A percentile compares a stretch with the other conserved stretches of the same genome.
Conservation (phyloP, 2,329 filamentous ascomycete species). For the Calcarisporium arbuscula region DNA sequence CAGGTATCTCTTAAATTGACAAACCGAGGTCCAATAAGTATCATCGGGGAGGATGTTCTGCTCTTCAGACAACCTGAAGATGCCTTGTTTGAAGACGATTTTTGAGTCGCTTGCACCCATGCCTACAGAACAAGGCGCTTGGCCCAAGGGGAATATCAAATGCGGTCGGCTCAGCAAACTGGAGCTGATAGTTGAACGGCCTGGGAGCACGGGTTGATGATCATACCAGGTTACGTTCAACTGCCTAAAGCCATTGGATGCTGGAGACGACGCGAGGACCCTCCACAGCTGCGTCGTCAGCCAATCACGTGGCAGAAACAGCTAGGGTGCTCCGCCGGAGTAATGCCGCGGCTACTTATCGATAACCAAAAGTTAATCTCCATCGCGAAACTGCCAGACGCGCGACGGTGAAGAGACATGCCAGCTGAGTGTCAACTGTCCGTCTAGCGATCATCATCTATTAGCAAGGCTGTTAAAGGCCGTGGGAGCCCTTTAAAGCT, state of each 20-base stretch:
- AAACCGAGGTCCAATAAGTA: constrained; percentile 85
- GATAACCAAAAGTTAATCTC: constrained; percentile 6
- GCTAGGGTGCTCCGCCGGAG: not conserved
- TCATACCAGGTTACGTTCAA: too few species aligned
- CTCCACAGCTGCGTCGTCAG: not conserved
- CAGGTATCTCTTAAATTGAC: constrained; percentile 25
- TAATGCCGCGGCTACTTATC: constrained; percentile 9
- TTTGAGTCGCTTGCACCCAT: constrained; percentile 99
- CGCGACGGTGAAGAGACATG: too few species aligned
- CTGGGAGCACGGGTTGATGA: too few species aligned
- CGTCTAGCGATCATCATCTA: too few species aligned
- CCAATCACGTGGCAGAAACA: constrained; percentile 11
- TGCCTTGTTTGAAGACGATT: constrained; percentile 96
- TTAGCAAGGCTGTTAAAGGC: too few species aligned
- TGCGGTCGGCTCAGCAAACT: too few species aligned
- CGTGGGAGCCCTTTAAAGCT: constrained; percentile 4
- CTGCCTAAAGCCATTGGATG: too few species aligned
- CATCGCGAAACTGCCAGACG: not conserved
- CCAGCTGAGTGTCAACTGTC: too few species aligned
- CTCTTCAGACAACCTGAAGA: constrained; percentile 93
- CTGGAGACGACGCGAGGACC: constrained; percentile 11
- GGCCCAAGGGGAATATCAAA: constrained; percentile 5
- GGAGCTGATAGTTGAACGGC: too few species aligned
- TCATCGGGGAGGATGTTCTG: constrained; percentile 81
- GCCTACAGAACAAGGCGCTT: constrained; percentile 20